Evolutionary conservation across 2,329 filamentous ascomycete species (phyloP).

Genomic region (Cladosporium sp.): DNA sequence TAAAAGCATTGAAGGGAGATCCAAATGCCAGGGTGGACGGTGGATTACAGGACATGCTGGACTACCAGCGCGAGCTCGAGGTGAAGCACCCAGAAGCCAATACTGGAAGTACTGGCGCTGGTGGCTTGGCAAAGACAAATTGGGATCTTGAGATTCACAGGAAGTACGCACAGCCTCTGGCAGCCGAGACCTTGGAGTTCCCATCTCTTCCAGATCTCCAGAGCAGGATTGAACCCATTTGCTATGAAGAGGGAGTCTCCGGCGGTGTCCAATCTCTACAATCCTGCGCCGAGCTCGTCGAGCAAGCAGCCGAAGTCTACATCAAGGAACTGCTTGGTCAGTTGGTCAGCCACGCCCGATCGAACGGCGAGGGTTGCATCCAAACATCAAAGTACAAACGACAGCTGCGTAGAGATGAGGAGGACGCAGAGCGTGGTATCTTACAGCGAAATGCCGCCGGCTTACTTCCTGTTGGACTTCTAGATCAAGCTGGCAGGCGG

Average conservation of each 20-base stretch:
- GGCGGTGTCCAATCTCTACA: conserved; percentile 41
- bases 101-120: conserved; percentile 27
- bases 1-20: conserved; percentile 37
- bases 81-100: conserved; percentile 30
- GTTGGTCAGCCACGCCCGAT: conserved; percentile 57
- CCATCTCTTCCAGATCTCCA: conserved; percentile 60
- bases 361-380: conserved; percentile 60
- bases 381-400: conserved; percentile 77
- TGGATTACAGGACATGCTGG: conserved; percentile 32
- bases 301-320: conserved; percentile 63
- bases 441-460: conserved; percentile 73
- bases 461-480: conserved; percentile 61
- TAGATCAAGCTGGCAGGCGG: conserved; percentile 75
- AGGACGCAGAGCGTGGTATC: conserved; percentile 71
- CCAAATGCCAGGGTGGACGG: conserved; percentile 17
- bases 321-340: conserved; percentile 62
- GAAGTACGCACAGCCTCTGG: conserved; percentile 64
- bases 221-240: conserved; percentile 64
- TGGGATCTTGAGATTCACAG: conserved; percentile 68
- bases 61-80: conserved; percentile 34
- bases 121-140: conserved; percentile 43
- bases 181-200: conserved; percentile 64
- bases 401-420: conserved; percentile 75
- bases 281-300: conserved; percentile 61
- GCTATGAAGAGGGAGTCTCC: conserved; percentile 64